Base-by-base conservation (phyloP, 2,329 filamentous ascomycete species). In the Hymenoscyphus fraxineus region DNA sequence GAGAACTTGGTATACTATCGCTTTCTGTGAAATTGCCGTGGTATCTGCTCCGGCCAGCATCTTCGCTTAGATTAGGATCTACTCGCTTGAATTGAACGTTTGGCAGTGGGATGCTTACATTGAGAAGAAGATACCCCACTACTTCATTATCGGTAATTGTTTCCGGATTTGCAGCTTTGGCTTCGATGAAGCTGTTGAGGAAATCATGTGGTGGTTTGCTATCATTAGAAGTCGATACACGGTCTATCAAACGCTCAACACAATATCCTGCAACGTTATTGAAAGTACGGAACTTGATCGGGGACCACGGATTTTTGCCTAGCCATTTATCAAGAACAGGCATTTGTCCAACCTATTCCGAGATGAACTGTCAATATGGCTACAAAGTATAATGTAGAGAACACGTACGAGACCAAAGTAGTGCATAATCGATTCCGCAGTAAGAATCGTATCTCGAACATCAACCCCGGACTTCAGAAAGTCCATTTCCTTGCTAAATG, bases 401-500 rank as follows among this genome's bases (percentile, higher is more conserved):
- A 41, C 40, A 16, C 40, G 12, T 41, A 41, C 40, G 1, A n/a
- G 16, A 41, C 40, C 40, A 41, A 41, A 41, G 40, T 41, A 41
- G 15, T 41, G 40, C 40, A 41, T 41, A 16, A 41, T 16, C n/a
- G 73, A 56, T n/a, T 67, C 64, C 7, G 62, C 47, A 19, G 61
- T 55, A 15, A n/a, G 65, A 39, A 79, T 61, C 9, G 40, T 41
- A 16, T 41, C 40, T 41, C 40, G 12, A 16, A 12, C 40, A 64
- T 80, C 78, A 5, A 65, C 61, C 2, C 73, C 69, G 6, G 72
- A 66, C 38, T 77, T 68, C 38, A 80, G 65, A 66, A 78, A 79
- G 5, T 77, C 77, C 66, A 79, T 78, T 57, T 75, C 73, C 7
- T 70, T 73, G 15, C 76, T 74, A 56, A 78, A 79, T 16, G 75